Evolutionary conservation across 305 asterid species (phyloP), one percentile per base, ranked within the genome.

Genomic region (Fraxinus paxiana): DNA sequence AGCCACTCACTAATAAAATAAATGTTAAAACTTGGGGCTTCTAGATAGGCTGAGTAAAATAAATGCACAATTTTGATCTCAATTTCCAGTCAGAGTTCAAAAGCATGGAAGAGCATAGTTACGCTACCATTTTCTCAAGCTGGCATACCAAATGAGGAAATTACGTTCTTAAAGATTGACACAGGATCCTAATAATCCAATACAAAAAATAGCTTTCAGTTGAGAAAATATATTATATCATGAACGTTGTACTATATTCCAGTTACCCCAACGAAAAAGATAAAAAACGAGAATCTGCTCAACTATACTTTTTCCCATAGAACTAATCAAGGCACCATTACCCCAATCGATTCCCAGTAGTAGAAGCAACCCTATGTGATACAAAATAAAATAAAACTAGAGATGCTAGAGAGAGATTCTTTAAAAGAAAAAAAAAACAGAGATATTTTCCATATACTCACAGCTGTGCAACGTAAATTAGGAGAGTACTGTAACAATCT

Each of bases 401-500:
- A 48, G 2, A 20, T 37, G 3, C 33, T 5, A 20, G 9, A 73
- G 46, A 22, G 24, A 20, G 31, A 20, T 5, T 1, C 70, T n/a
- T 15, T 26, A 54, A 51, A 51, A 48, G 20, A n/a, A 51, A 51
- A 28, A 28, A 28, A 28, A 20, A 2, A 8, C 13, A 24, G 46
- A 7, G 33, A 7, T 20, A 24, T 13, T 63, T n/a, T 17, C 5
- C 13, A 26, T 79, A 77, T 77, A 90, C 97, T 95, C 87, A 95
- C 98, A 90, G 98, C 98, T 31, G 96, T 75, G 90, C 92, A 89
- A 43, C 98, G 97, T 78, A 95, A 88, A 87, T 92, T 87, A 78
- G 98, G 98, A 79, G 98, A 95, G 88, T 95, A 95, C 34, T 95
- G 98, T 2, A 95, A 97, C 80, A 95, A 90, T 80, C 98, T 89